Base-by-base conservation (phyloP, 2,329 filamentous ascomycete species). In the Fonsecaea multimorphosa region DNA sequence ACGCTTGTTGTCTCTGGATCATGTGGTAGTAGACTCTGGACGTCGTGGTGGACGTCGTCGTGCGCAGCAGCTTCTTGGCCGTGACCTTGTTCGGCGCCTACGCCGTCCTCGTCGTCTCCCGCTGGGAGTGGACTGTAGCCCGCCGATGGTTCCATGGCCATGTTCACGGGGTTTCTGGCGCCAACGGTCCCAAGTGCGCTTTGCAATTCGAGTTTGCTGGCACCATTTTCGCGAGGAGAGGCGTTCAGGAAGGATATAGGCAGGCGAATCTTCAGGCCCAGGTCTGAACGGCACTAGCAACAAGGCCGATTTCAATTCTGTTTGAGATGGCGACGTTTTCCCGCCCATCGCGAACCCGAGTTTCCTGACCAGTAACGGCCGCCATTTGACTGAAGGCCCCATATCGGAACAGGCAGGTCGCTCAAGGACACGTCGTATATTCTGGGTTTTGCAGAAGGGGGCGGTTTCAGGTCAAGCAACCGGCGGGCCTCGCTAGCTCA, bases 121-220 rank as follows among this genome's bases (percentile, higher is more conserved):
- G n/a, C 40, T 11, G 59, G 38, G 59, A 61, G 16, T 6, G 22
- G 59, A 29, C 32, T 29, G 29, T 61, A 61, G 34, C 9, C 44
- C 31, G 51, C 31, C 6, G 59, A 5, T 29, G 44, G 19, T 52
- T 60, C 29, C 2, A 19, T 8, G 9, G 44, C 44, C 58, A 60
- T 60, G 9, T 52, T 27, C 44, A 49, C 22, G 44, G 22, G 12
- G 27, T 8, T 24, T 27, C 44, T 12, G 44, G 22, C 22, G 12
- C 27, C 44, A 24, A 24, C 8, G 22, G 19, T 12, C 44, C 44
- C 9, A 14, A 4, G 11, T 4, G 5, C 22, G 11, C 22, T 24
- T 49, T 12, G 11, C 8, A 24, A 49, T 22, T 24, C 8, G 22
- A 24, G 11, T 49, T 24, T 14, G 44, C 22, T 27, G 8, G 19